Percentiles rank a stretch among this genome's conserved stretches.
These are phyloP conservation scores for Mucor piriformis DNA, from an alignment of 371 early-diverging fungal genomes.

Conservation along the genomic window DNA sequence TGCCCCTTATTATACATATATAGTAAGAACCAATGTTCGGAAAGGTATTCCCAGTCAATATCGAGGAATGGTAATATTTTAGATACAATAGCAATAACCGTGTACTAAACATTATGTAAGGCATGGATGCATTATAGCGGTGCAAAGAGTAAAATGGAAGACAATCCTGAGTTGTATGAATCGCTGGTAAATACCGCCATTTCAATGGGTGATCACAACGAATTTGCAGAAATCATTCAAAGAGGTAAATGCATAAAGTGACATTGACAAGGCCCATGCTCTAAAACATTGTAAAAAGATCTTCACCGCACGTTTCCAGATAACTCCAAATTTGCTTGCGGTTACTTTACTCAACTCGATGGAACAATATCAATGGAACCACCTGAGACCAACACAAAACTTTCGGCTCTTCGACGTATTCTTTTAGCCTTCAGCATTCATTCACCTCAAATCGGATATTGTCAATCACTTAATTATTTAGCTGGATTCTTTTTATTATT, in stretches of 20 bases:
- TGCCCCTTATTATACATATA: not conserved
- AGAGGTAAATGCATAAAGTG: conserved; percentile 3
- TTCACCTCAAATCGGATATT: conserved; percentile 79
- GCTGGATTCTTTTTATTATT: conserved; percentile 79
- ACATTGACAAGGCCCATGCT: not conserved
- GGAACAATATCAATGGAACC: conserved; percentile 7
- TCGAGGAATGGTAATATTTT: conserved; percentile 57
- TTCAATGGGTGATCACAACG: conserved; percentile 53
- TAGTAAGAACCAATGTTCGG: conserved; percentile 73
- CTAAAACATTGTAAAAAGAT: conserved; percentile 47
- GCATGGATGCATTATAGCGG: conserved; percentile 86
- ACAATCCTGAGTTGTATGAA: conserved; percentile 64
- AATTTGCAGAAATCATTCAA: conserved; percentile 71
- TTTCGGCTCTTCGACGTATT: conserved; percentile 73
- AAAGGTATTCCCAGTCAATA: conserved; percentile 77
- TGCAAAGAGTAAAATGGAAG: conserved; percentile 60
- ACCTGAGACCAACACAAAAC: conserved; percentile 50
- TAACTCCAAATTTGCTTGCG: conserved; percentile 69
- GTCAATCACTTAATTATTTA: conserved; percentile 84
- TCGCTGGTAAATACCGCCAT: conserved; percentile 57
- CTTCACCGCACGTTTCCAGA: conserved; percentile 85
- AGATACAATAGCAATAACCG: not conserved
- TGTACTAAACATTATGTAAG: conserved; percentile 27
- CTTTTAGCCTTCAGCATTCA: conserved; percentile 71
- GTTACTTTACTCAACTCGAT: not conserved